Conservation (phyloP, 2,329 filamentous ascomycete genomes). For the Catunica adiposa region DNA sequence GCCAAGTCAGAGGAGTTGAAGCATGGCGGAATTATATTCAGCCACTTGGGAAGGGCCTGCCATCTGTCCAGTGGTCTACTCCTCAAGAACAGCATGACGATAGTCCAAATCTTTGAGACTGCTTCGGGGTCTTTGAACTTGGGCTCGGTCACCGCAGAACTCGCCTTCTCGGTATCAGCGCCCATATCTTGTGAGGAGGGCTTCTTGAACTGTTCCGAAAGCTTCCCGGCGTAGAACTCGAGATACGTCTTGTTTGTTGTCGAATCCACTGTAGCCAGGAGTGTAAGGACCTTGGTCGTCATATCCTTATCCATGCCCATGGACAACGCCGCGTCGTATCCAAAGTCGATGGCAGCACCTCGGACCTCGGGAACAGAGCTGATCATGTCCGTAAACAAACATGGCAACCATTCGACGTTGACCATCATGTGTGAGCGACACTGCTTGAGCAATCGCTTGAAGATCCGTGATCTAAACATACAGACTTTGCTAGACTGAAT, state of each 20-base stretch:
- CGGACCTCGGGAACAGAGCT: conserved; percentile 64
- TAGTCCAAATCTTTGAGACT: conserved; percentile 81
- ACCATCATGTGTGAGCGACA: conserved; percentile 51
- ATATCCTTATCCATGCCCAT: conserved; percentile 54
- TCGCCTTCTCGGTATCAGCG: background rate
- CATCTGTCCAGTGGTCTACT: conserved; percentile 45
- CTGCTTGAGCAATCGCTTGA: conserved; percentile 59
- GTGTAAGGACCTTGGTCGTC: conserved; percentile 47
- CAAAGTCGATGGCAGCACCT: conserved; percentile 55
- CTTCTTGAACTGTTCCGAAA: conserved; percentile 51
- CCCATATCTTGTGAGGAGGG: conserved; percentile 19
- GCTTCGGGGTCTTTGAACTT: conserved; percentile 22
- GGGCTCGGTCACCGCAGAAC: background rate
- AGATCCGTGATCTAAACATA: conserved; percentile 60
- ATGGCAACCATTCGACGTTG: conserved; percentile 63
- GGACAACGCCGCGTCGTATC: conserved; percentile 50
- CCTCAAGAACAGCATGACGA: conserved; percentile 62
- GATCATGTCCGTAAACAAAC: conserved; percentile 68
- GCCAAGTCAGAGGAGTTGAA: conserved; percentile 63
- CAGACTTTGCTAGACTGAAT: conserved; percentile 68
- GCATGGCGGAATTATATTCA: conserved; percentile 63
- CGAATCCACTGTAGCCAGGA: conserved; percentile 27
- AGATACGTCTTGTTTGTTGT: conserved; percentile 44
- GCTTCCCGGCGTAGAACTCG: conserved; percentile 48
- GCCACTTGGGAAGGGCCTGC: conserved; percentile 57